phyloP scores from a whole-genome alignment of 306 rosid genomes.

The Arachis stenosperma region DNA sequence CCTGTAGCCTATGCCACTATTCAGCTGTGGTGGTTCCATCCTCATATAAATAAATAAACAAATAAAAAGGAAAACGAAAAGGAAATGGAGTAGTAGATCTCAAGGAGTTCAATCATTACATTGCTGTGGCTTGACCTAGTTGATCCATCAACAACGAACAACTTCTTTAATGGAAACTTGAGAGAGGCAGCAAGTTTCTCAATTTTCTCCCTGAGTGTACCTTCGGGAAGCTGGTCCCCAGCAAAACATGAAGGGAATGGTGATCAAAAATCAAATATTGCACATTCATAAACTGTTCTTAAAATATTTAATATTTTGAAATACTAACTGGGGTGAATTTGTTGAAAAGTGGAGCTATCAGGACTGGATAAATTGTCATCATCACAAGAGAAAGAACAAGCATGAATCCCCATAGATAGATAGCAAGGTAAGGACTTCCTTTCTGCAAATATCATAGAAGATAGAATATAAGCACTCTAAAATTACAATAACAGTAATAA shows the following conservation, averaged over 20 bases:
- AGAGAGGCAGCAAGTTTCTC: slow-evolving; percentile 93
- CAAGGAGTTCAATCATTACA: slow-evolving; percentile 60
- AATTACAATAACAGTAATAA: background rate
- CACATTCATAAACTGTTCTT: background rate
- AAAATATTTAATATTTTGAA: background rate
- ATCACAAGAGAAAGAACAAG: slow-evolving; percentile 87
- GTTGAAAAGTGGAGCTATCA: slow-evolving; percentile 95
- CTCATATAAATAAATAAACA: background rate
- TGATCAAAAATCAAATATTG: slow-evolving; percentile 28
- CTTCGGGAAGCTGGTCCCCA: slow-evolving; percentile 80
- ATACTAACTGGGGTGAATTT: slow-evolving; percentile 93
- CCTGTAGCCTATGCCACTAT: background rate
- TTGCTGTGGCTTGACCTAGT: slow-evolving; percentile 99
- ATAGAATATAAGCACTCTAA: slow-evolving; percentile 10
- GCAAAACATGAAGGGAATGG: slow-evolving; percentile 38
- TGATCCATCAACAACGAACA: slow-evolving; percentile 97
- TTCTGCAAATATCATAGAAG: slow-evolving; percentile 64
- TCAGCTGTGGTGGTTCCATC: background rate
- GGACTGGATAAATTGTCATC: slow-evolving; percentile 94
- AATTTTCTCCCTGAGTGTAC: slow-evolving; percentile 87
- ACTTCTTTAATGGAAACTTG: slow-evolving; percentile 85
- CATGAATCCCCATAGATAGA: slow-evolving; percentile 97
- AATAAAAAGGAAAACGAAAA: background rate
- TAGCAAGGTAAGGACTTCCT: slow-evolving; percentile 97
- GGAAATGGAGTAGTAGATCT: background rate